phyloP scores from a whole-genome alignment of 2,329 filamentous ascomycete species.

The Exophiala sideris region DNA sequence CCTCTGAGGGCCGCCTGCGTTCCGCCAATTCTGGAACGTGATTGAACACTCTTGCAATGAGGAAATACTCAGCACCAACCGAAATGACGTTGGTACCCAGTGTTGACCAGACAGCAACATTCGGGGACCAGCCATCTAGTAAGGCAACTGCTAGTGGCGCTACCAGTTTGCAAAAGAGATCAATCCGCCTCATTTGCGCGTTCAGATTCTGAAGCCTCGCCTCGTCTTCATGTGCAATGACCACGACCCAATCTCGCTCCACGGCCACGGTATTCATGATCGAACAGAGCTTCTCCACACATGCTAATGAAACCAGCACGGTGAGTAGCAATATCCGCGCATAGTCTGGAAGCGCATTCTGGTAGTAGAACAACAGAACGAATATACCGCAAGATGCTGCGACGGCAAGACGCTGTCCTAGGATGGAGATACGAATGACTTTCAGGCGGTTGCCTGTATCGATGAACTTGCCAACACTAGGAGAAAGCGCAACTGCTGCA shows the following conservation, averaged over 20 bases:
- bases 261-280: conserved; percentile 66
- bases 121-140: conserved; percentile 44
- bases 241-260: conserved; percentile 64
- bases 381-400: conserved; percentile 16
- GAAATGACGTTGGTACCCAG: conserved; percentile 44
- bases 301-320: conserved; percentile 55
- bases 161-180: conserved; percentile 56
- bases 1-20: background rate
- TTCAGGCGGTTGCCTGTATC: conserved; percentile 53
- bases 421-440: conserved; percentile 52
- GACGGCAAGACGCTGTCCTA: conserved; percentile 27
- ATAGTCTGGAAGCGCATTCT: background rate
- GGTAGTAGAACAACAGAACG: conserved; percentile 2
- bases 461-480: conserved; percentile 57
- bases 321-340: conserved; percentile 10
- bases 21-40: conserved; percentile 3
- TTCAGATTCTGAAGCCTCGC: conserved; percentile 42
- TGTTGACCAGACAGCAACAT: conserved; percentile 46
- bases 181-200: conserved; percentile 55
- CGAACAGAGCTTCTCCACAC: conserved; percentile 65
- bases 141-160: conserved; percentile 52
- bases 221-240: conserved; percentile 8
- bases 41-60: conserved; percentile 36
- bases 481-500: conserved; percentile 58
- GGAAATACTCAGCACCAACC: conserved; percentile 39